Base-by-base conservation (phyloP, 495 filamentous ascomycete genomes). In the Daldinia decipiens region DNA sequence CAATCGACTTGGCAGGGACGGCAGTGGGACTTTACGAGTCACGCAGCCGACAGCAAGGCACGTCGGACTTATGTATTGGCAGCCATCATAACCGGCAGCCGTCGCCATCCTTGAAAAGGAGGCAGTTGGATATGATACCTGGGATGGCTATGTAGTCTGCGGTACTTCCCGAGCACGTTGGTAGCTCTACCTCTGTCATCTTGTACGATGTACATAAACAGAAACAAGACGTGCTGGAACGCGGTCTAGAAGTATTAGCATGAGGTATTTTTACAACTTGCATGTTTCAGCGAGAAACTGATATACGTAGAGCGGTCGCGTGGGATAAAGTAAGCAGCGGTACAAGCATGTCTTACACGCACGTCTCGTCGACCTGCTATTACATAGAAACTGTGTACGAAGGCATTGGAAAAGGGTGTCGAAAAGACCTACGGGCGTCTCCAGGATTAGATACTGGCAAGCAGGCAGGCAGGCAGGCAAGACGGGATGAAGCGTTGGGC, bases 1-100 rank as follows among this genome's bases (percentile, higher is more conserved):
- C 71, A 71, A 77, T 77, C 75, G 75, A 74, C 75, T 77, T 77
- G 75, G 75, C 75, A 77, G 75, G 75, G 68, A 76, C 75, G 75
- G 70, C 73, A 77, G 70, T 76, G 73, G 67, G 69, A 72, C 70
- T 77, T 65, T 31, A 47, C 55, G 60, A 63, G 59, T 53, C 64
- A 27, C 64, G 52, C 60, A 65, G 39, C 47, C 55, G 64, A 24
- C 59, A 47, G 32, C 31, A 47, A 54, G 62, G 61, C 61, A 32
- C 38, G 43, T 26, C 62, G 58, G 62, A 62, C 62, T 67, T 59
- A 60, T 24, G n/a, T n/a, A n/a, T 67, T 59, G 4, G 61, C 45
- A 45, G 36, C 50, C 36, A 17, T 60, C 67, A 29, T 15, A 52
- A 15, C 3, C 17, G 27, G 40, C 21, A 53, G 62, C 17, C 59